phyloP scores from a whole-genome alignment of 225 moss, liverwort and hornwort genomes.

The Asterella californica region DNA sequence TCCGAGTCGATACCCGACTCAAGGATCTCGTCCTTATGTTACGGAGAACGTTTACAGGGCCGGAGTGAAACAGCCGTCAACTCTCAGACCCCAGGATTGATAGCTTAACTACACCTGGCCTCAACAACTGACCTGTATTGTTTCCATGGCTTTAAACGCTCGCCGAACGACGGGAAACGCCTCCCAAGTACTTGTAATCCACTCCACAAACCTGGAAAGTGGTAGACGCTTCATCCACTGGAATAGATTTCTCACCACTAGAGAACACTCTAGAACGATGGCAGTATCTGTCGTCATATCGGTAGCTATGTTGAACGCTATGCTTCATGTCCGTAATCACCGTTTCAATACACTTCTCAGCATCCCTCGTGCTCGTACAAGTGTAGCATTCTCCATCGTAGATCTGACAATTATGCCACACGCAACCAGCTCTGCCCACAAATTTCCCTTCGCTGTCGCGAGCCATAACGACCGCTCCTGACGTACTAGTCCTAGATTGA shows the following conservation, averaged over 20 bases:
- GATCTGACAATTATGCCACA: constrained; percentile 48
- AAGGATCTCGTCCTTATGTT: not conserved
- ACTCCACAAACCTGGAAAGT: constrained; percentile 47
- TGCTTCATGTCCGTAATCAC: constrained; percentile 32
- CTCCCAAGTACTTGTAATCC: constrained; percentile 34
- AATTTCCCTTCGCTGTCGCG: constrained; percentile 31
- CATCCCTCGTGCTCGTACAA: constrained; percentile 36
- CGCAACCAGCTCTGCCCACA: constrained; percentile 40
- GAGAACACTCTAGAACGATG: constrained; percentile 27
- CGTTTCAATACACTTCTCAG: constrained; percentile 31
- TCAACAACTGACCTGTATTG: too few relatives aligned
- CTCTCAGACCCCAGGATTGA: not conserved
- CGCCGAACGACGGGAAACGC: not conserved
- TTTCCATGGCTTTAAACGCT: not conserved
- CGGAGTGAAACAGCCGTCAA: not conserved
- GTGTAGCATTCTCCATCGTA: constrained; percentile 48
- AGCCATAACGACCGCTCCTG: constrained; percentile 26
- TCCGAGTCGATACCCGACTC: not conserved
- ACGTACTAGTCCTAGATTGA: constrained; percentile 18
- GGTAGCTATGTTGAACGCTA: constrained; percentile 23
- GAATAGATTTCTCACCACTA: constrained; percentile 33
- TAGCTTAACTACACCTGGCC: not conserved
- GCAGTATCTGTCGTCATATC: constrained; percentile 27
- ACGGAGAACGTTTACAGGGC: not conserved
- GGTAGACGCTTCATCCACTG: constrained; percentile 36